Base-by-base conservation (phyloP, 495 filamentous ascomycete genomes). In the Aspergillus campestris region DNA sequence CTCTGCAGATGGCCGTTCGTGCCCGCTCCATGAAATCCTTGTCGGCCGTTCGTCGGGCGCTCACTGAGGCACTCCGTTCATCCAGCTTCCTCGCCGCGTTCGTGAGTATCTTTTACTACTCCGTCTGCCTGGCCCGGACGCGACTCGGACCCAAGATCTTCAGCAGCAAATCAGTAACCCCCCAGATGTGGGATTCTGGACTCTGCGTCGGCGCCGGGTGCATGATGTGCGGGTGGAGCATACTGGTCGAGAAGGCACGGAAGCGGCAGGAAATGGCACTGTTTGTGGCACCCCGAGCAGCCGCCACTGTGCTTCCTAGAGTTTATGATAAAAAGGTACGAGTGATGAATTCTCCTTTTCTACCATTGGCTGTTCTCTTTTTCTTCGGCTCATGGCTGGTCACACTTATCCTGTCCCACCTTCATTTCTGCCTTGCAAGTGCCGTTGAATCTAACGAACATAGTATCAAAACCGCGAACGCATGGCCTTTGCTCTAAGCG, bases 31-130 rank as follows among this genome's bases (percentile, higher is more conserved):
- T 77, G 38, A 75, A 73, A 10, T 63, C 58, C n/a, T 40, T 51
- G 36, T 49, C 50, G 31, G 58, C 59, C 5, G 13, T 76, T 5
- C 47, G 56, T 35, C 64, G 66, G 12, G 83, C 84, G 3, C 28
- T 84, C 39, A 47, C 68, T 12, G 83, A 82, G 27, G 80, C 86
- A 1, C 59, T 74, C 8, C 79, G 84, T 36, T 92, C 87, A 11
- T 90, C 89, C 7, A 73, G 83, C 3, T 95, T 96, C 63, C 73
- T 96, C 2, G 88, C 81, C 1, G 71, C 83, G 0, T 95, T 94
- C 60, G 83, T 95, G 47, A 67, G 77, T 8, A 69, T 91, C 2
- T 94, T 92, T 51, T 96, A 91, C 66, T 95, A 95, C 61, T 79
- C 81, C 27, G 84, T 96, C 6, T 96, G 90, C 57, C 77, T 95